A percentile compares a stretch with the other conserved stretches of the same genome.
phyloP scores from a whole-genome alignment of 2,329 filamentous ascomycete genomes.

The Cadophora malorum region DNA sequence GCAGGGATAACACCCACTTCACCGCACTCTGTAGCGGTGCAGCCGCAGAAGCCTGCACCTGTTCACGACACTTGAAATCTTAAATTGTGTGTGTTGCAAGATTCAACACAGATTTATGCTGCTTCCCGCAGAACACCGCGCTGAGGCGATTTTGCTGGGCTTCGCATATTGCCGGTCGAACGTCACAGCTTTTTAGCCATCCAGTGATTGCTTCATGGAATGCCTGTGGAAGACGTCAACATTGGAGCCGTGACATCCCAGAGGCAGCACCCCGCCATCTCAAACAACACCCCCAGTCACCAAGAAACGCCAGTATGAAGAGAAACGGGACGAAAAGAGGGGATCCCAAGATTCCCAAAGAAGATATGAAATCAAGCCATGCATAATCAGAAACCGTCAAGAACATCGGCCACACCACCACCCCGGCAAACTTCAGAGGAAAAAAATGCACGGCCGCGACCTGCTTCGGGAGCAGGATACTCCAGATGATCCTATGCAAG shows the following conservation, averaged over 20 bases:
- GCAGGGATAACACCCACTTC: constrained; percentile 14
- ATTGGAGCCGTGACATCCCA: constrained; percentile 27
- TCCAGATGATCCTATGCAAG: constrained; percentile 39
- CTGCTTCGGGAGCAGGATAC: constrained; percentile 36
- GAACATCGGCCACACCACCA: constrained; percentile 39
- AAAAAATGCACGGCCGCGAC: constrained; percentile 39
- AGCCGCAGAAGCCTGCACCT: constrained; percentile 17
- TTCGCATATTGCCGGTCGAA: constrained; percentile 22
- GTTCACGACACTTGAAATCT: constrained; percentile 27
- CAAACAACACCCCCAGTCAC: constrained; percentile 38
- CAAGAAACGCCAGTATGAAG: constrained; percentile 43
- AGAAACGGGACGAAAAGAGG: constrained; percentile 43
- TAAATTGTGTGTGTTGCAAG: constrained; percentile 27
- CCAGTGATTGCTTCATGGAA: constrained; percentile 14
- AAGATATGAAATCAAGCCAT: constrained; percentile 44
- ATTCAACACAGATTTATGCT: constrained; percentile 17
- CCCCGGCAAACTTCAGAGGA: constrained; percentile 36
- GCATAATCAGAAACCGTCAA: constrained; percentile 47
- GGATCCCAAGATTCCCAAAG: constrained; percentile 37
- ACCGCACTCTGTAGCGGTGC: neutral
- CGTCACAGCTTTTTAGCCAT: constrained; percentile 15
- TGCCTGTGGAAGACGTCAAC: neutral
- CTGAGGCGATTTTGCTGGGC: constrained; percentile 12
- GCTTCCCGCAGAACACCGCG: neutral
- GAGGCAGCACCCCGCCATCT: constrained; percentile 34